phyloP scores from a whole-genome alignment of 1,284 basidiomycete species.

The Ustilago sp. region DNA sequence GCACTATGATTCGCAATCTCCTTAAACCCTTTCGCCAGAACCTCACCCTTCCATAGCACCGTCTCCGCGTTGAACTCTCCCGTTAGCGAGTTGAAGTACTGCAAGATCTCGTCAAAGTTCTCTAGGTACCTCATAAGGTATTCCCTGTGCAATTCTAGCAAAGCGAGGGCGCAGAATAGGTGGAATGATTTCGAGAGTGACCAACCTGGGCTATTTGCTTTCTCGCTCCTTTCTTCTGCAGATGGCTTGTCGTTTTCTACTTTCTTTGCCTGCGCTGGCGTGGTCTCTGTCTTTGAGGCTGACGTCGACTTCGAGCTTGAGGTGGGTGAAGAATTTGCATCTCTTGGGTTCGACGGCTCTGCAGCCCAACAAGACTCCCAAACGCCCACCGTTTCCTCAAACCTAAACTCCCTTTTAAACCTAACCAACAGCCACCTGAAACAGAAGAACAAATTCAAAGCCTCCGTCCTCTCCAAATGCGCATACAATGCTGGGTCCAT shows the following conservation, averaged over 20 bases:
- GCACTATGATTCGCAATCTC: slow-evolving; percentile 8
- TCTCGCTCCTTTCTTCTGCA: neutral
- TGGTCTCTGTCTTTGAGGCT: neutral
- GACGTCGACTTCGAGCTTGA: neutral
- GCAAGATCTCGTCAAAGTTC: slow-evolving; percentile 74
- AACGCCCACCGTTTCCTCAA: slow-evolving; percentile 85
- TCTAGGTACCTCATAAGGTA: slow-evolving; percentile 92
- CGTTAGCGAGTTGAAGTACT: slow-evolving; percentile 56
- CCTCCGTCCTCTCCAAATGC: slow-evolving; percentile 82
- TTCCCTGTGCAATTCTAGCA: slow-evolving; percentile 92
- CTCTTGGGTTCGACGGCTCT: slow-evolving; percentile 13
- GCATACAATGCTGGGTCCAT: slow-evolving; percentile 84
- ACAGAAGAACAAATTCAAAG: slow-evolving; percentile 96
- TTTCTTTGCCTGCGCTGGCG: neutral
- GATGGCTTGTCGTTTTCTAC: neutral
- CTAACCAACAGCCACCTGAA: slow-evolving; percentile 78
- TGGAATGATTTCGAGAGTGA: slow-evolving; percentile 76
- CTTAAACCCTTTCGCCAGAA: slow-evolving; percentile 38
- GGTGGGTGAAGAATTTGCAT: neutral
- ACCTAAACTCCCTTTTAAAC: slow-evolving; percentile 83
- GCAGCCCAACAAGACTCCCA: slow-evolving; percentile 78
- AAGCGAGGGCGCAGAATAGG: slow-evolving; percentile 92
- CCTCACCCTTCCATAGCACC: slow-evolving; percentile 47
- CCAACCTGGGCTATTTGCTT: slow-evolving; percentile 3
- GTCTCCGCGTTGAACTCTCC: slow-evolving; percentile 43